Evolutionary conservation across 2,329 filamentous ascomycete genomes (phyloP), one percentile per base, ranked within the genome.

Genomic region (Cladophialophora psammophila): DNA sequence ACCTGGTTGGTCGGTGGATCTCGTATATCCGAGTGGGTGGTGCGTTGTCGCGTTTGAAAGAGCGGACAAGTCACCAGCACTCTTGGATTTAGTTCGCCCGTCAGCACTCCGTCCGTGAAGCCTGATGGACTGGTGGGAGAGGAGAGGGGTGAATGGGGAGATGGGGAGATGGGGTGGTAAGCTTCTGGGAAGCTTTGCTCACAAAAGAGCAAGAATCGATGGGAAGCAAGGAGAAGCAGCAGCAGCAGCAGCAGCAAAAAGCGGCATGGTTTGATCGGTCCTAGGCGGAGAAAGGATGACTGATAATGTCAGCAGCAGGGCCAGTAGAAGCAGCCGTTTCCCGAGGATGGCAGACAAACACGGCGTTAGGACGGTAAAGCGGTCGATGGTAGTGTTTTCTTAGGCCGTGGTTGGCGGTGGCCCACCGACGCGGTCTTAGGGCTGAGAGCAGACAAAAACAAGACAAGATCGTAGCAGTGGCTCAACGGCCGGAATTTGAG

Each of bases 281-380:
- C 32, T 13, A 26, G 15, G 15, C 10, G 15, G 31, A 50, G 20
- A 15, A 31, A 60, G 42, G 58, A 60, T 35, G 59, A 38, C 59
- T 53, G 59, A 53, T 61, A 58, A 61, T 40, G 59, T 61, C 50
- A 61, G 45, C 59, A 53, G 10, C 57, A 8, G 50, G 34, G 6
- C 13, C 34, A 52, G 15, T 50, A 45, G 40, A 15, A 26, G 26
- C 2, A 26, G 26, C 26, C 2, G 26, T 26, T 26, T 26, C 2
- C 26, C 26, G 26, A 26, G 26, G 26, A 26, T 26, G 26, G 35
- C 40, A n/a, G 20, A 31, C 8, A 12, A 13, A 31, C 45, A 54
- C 45, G 59, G 59, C 18, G 10, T 36, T n/a, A 61, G 12, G 32
- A 52, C 59, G 59, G 59, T 9, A 35, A 20, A 52, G 13, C 58